These are phyloP conservation scores for Citrus reticulata DNA, from an alignment of 345 rosid genomes.

Conservation along the genomic window DNA sequence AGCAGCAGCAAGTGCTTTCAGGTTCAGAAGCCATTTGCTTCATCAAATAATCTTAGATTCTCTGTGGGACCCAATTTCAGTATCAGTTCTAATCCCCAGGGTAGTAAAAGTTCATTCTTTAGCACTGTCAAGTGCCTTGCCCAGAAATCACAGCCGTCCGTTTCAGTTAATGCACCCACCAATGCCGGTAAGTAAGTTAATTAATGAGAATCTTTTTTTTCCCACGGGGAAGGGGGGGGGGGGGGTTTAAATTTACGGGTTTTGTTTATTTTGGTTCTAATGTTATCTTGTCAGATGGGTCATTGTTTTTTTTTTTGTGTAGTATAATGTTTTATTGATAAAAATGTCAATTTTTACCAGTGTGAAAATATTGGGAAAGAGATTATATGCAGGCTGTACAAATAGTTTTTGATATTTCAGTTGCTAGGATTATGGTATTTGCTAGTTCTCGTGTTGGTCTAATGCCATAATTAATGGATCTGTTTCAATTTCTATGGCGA, in stretches of 20 bases:
- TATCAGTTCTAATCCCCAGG: conserved; percentile 1
- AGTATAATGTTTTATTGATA: not conserved
- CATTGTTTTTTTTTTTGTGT: not conserved
- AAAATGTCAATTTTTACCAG: not conserved
- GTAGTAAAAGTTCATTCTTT: conserved; percentile 5
- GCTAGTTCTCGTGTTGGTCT: not conserved
- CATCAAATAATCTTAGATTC: not conserved
- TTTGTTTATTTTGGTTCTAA: not conserved
- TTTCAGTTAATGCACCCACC: conserved; percentile 10
- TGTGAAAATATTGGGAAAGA: not conserved
- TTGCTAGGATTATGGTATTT: not conserved
- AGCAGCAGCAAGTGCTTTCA: not conserved
- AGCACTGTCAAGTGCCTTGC: conserved; percentile 18
- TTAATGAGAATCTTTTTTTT: not conserved
- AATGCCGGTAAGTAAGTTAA: conserved; percentile 19
- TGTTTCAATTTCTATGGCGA: not conserved
- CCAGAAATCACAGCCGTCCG: conserved; percentile 24
- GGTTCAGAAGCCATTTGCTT: not conserved
- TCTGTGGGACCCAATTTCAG: conserved; percentile 16
- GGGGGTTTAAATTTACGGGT: not conserved
- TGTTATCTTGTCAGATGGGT: not conserved
- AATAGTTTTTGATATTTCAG: not conserved
- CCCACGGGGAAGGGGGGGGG: no score
- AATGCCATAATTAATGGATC: not conserved
- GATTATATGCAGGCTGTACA: not conserved